phyloP scores from a whole-genome alignment of 306 rosid species.

The Casuarina equisetifolia region DNA sequence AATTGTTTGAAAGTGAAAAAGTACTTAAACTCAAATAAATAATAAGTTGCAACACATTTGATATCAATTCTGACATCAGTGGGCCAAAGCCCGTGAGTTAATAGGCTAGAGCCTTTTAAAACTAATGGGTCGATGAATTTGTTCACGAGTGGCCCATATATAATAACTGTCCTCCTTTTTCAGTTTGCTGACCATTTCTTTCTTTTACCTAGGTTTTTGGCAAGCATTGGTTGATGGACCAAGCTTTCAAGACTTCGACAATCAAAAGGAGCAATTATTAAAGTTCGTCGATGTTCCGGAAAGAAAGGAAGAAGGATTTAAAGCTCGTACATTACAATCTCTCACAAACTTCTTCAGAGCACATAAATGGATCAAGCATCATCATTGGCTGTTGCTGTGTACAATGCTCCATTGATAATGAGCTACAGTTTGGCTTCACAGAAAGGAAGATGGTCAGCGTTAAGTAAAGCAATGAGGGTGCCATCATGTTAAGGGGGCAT shows the following conservation, averaged over 20 bases:
- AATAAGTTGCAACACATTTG: too few relatives aligned
- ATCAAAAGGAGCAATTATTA: too few relatives aligned
- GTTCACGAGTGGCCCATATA: too few relatives aligned
- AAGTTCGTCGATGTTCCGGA: background rate
- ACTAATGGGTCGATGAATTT: too few relatives aligned
- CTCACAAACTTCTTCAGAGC: background rate
- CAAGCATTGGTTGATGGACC: background rate
- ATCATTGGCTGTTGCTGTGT: slow-evolving; percentile 14
- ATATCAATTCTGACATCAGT: too few relatives aligned
- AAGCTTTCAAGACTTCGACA: too few relatives aligned
- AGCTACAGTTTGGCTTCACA: slow-evolving; percentile 16
- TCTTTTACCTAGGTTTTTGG: too few relatives aligned
- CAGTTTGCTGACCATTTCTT: background rate
- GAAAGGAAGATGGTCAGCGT: background rate
- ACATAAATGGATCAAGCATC: background rate
- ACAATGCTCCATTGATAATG: slow-evolving; percentile 23
- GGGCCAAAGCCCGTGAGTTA: too few relatives aligned
- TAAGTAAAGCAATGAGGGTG: background rate
- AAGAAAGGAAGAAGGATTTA: background rate
- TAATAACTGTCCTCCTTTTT: too few relatives aligned
- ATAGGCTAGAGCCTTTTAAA: too few relatives aligned
- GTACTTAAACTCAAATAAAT: too few relatives aligned
- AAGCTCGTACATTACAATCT: background rate
- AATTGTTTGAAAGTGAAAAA: too few relatives aligned
- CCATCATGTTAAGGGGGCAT: background rate